Conservation (phyloP, 345 rosid genomes). For the Passiflora organensis region DNA sequence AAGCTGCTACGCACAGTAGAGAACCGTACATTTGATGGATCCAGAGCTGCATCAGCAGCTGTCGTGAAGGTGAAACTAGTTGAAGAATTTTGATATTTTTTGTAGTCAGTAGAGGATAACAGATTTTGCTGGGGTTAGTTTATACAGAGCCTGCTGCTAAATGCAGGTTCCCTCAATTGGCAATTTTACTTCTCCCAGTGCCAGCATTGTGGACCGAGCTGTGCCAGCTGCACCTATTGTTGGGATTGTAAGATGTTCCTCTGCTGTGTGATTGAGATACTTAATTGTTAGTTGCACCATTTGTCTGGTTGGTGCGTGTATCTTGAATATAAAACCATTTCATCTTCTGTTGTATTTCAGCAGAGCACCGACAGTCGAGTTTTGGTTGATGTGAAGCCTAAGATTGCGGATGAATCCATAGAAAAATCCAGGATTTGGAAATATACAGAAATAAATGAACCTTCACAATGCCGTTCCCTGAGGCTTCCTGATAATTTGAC, state of each 20-base stretch:
- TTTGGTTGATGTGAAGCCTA: constrained; percentile 60
- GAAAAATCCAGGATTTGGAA: constrained; percentile 67
- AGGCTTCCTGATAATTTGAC: constrained; percentile 58
- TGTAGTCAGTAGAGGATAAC: not conserved
- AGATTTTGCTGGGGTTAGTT: not conserved
- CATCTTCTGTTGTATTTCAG: constrained; percentile 22
- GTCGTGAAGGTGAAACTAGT: constrained; percentile 47
- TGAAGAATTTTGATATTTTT: not conserved
- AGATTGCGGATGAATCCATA: constrained; percentile 49
- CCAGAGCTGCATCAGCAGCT: constrained; percentile 62
- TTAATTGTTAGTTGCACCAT: not conserved
- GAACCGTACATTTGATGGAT: constrained; percentile 71
- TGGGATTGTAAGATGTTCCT: constrained; percentile 39
- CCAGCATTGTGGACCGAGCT: constrained; percentile 47
- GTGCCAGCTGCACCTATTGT: constrained; percentile 50
- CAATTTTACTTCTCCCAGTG: constrained; percentile 48
- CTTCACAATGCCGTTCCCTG: constrained; percentile 61
- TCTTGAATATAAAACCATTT: too few relatives aligned
- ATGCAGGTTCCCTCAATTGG: constrained; percentile 42
- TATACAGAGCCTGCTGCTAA: constrained; percentile 8
- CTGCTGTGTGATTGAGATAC: not conserved
- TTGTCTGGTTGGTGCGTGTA: too few relatives aligned
- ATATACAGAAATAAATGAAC: constrained; percentile 67
- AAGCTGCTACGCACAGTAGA: constrained; percentile 61
- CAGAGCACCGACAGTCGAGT: constrained; percentile 48